These are phyloP conservation scores for Quercus lobata DNA, from an alignment of 331 rosid genomes.

Conservation along the genomic window DNA sequence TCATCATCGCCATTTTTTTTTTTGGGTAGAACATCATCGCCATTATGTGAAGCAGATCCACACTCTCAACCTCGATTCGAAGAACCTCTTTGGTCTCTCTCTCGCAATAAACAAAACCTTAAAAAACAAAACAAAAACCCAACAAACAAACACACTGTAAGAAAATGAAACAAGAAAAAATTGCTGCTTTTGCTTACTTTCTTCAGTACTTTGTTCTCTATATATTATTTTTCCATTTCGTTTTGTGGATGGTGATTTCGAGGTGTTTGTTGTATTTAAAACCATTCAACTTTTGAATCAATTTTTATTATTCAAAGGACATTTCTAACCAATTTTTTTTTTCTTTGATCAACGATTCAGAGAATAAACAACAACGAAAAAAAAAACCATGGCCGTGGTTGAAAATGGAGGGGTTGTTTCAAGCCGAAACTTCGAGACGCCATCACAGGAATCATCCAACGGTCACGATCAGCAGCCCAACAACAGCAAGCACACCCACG, in stretches of 20 bases:
- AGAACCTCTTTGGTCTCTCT: background rate
- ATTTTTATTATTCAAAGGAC: background rate
- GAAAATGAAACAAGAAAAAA: background rate
- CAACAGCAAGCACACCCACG: background rate
- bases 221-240: no score
- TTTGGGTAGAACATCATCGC: no score
- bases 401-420: slow-evolving; percentile 51
- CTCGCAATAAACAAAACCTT: background rate
- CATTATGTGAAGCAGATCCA: background rate
- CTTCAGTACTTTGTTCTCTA: no score
- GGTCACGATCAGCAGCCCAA: background rate
- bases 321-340: background rate
- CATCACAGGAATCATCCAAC: slow-evolving; percentile 34
- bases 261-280: no score
- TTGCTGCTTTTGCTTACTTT: no score
- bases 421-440: slow-evolving; percentile 56
- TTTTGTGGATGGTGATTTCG: no score
- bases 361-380: slow-evolving; percentile 5
- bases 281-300: no score
- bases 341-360: background rate
- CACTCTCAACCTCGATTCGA: background rate
- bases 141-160: background rate
- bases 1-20: background rate
- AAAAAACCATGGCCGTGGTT: slow-evolving; percentile 71
- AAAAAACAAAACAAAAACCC: background rate